Percentiles rank a stretch among this genome's conserved stretches.
Conservation (phyloP, 1,139 yeast species). For the Hanseniaspora uvarum region DNA sequence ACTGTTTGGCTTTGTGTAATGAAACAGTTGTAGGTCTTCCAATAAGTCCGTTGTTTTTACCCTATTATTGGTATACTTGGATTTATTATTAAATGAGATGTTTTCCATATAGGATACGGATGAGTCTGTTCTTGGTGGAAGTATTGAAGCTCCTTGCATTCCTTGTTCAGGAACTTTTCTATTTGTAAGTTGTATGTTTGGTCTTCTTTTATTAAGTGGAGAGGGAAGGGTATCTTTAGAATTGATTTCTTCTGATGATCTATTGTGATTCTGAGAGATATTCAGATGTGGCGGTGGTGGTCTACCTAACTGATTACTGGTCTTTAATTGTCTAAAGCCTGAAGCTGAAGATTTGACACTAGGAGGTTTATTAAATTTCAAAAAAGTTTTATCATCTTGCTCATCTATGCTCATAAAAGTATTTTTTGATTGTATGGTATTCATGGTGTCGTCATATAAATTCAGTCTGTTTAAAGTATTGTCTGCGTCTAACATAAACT, state of each 20-base stretch:
- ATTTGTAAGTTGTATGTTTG: not conserved
- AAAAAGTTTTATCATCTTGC: not conserved
- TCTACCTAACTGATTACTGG: not conserved
- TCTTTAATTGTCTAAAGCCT: slow-evolving; percentile 9
- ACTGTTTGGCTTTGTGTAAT: slow-evolving; percentile 3
- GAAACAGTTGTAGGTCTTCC: slow-evolving; percentile 15
- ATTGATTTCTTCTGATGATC: slow-evolving; percentile 2
- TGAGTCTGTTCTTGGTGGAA: slow-evolving; percentile 18
- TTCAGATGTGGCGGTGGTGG: slow-evolving; percentile 3
- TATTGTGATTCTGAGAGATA: not conserved
- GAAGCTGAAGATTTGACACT: slow-evolving; percentile 18
- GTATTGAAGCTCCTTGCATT: slow-evolving; percentile 7
- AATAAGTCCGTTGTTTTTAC: slow-evolving; percentile 8
- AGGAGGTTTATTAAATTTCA: slow-evolving; percentile 13
- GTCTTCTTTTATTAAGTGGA: slow-evolving; percentile 5
- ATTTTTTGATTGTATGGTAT: not conserved
- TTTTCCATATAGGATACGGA: slow-evolving; percentile 11
- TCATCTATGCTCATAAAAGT: not conserved
- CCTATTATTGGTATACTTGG: not conserved
- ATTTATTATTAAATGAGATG: not conserved
- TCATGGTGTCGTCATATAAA: not conserved
- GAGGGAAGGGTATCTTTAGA: not conserved
- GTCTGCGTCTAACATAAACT: slow-evolving; percentile 10
- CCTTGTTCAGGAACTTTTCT: slow-evolving; percentile 4
- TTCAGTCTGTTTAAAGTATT: slow-evolving; percentile 11